phyloP scores from a whole-genome alignment of 148 eudicot species.

The Nyssa sinensis region DNA sequence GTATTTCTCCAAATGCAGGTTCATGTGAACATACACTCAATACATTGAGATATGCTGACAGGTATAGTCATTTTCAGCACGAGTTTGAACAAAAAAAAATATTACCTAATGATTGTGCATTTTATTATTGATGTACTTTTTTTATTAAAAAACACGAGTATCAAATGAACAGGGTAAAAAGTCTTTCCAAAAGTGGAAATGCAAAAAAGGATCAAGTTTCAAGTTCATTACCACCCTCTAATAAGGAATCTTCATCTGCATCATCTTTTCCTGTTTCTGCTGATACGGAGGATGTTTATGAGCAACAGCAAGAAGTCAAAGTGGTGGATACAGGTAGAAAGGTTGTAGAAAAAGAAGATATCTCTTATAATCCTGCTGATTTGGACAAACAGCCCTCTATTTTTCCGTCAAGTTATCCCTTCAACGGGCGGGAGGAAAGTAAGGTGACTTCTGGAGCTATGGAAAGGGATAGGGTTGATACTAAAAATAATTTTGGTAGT shows the following conservation, averaged over 20 bases:
- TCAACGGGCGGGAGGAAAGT: constrained; percentile 47
- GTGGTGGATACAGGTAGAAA: constrained; percentile 55
- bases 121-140: neutral
- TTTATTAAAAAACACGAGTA: neutral
- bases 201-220: constrained; percentile 66
- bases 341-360: constrained; percentile 47
- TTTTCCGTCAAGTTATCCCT: constrained; percentile 41
- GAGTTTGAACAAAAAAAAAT: neutral
- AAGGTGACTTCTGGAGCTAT: constrained; percentile 27
- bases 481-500: constrained; percentile 42
- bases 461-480: constrained; percentile 54
- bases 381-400: constrained; percentile 46
- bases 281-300: constrained; percentile 56
- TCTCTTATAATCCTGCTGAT: constrained; percentile 47
- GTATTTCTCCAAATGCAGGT: constrained; percentile 93
- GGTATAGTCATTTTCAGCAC: constrained; percentile 40
- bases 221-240: constrained; percentile 46
- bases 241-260: constrained; percentile 55
- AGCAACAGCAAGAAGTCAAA: constrained; percentile 54
- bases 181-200: constrained; percentile 91
- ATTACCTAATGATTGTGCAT: neutral
- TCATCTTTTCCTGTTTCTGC: constrained; percentile 43
- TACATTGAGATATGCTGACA: constrained; percentile 97
- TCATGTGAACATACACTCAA: constrained; percentile 99
- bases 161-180: constrained; percentile 75